Evolutionary conservation across 768 basidiomycete genomes (phyloP), one percentile per base, ranked within the genome.

Genomic region (Butyriboletus loyo): DNA sequence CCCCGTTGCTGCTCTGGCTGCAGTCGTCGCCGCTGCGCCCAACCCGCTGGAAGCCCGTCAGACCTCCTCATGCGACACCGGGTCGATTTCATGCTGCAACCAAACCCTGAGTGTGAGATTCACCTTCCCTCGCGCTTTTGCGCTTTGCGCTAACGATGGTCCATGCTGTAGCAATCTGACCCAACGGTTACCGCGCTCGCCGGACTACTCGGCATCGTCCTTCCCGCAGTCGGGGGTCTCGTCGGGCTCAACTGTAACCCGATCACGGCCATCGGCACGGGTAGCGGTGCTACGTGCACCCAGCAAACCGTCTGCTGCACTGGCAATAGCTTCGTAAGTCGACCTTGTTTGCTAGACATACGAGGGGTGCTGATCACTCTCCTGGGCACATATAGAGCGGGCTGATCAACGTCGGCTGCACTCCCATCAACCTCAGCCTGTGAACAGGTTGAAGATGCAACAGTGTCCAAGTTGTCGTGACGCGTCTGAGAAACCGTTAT

Each of bases 241-340:
- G 19, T 57, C 4, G 53, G 50, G 17, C 19, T 45, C 3, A 4
- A 25, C 15, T 61, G 60, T 50, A 7, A 15, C 27, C 45, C 51
- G 7, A 27, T 57, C 48, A 53, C 38, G 0, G 32, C 0, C 32
- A 3, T 41, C 13, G 32, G 30, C 4, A 40, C 24, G 59, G 63
- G 22, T 17, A 46, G 1, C 1, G 7, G 13, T 59, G 62, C 46
- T 0, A 0, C 11, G 1, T 64, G 63, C 39, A 40, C 32, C n/a
- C 31, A 50, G 24, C 41, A 65, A 25, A 24, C 63, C 0, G 56
- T 62, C 36, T 64, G 63, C 24, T 64, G 62, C 49, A 40, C 28
- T 10, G 42, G 34, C 5, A 50, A 61, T 2, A 27, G 1, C n/a
- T 58, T 39, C 7, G 62, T 63, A n/a, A 52, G 59, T 36, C 4